These are phyloP conservation scores for Hyaloscypha variabilis DNA, from an alignment of 495 filamentous ascomycete species.

Conservation along the genomic window DNA sequence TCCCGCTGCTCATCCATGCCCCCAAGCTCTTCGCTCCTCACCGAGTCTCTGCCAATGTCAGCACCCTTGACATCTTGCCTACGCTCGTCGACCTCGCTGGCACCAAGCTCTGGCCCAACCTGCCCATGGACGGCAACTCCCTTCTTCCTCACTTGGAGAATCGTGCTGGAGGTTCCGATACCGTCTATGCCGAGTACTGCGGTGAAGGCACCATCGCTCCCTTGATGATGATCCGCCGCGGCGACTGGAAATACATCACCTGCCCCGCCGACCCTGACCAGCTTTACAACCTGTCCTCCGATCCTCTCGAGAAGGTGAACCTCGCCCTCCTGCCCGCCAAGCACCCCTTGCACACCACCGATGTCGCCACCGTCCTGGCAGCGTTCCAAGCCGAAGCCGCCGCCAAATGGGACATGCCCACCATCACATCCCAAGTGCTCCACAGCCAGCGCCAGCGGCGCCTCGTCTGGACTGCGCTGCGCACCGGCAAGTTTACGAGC, in stretches of 20 bases:
- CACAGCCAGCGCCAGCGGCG: conserved; percentile 70
- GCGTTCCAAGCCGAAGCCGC: conserved; percentile 68
- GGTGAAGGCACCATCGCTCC: conserved; percentile 85
- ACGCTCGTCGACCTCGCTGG: conserved; percentile 82
- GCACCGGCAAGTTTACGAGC: conserved; percentile 63
- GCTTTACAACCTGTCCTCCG: conserved; percentile 72
- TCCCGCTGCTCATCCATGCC: conserved; percentile 77
- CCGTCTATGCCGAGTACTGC: conserved; percentile 85
- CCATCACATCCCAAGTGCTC: conserved; percentile 69
- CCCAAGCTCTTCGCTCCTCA: conserved; percentile 69
- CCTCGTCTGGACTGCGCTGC: conserved; percentile 74
- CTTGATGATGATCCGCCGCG: conserved; percentile 87
- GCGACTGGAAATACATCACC: conserved; percentile 80
- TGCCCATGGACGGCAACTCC: conserved; percentile 79
- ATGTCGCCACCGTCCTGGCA: conserved; percentile 43
- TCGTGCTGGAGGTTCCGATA: conserved; percentile 58
- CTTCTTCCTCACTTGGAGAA: conserved; percentile 67
- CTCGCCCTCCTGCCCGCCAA: conserved; percentile 50
- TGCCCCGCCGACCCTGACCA: conserved; percentile 79
- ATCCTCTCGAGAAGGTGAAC: conserved; percentile 76
- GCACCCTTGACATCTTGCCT: conserved; percentile 81
- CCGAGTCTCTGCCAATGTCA: conserved; percentile 74
- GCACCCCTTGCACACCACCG: conserved; percentile 20
- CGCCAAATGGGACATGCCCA: conserved; percentile 72
- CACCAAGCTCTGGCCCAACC: conserved; percentile 56